Percentiles rank a stretch among this genome's conserved stretches.
Evolutionary conservation across 257 asterid species (phyloP).

Genomic region (Gardenia jasminoides): DNA sequence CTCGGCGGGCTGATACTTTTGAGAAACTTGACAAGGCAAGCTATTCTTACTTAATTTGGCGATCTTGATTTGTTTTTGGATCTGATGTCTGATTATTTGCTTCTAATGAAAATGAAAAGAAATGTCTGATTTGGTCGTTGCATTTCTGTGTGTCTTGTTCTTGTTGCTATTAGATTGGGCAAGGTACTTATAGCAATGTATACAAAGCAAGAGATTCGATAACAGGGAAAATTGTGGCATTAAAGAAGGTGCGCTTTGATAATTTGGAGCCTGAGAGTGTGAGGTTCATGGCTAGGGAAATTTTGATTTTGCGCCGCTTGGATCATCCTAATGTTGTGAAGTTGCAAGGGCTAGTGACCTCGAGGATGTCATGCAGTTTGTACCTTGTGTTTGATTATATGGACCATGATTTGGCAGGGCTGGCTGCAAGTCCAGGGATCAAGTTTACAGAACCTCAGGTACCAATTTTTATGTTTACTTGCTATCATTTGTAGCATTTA

Average conservation of each 20-base stretch:
- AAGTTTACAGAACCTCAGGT: slow-evolving; percentile 86
- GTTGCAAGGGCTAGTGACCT: slow-evolving; percentile 76
- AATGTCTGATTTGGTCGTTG: slow-evolving; percentile 18
- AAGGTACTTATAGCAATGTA: slow-evolving; percentile 85
- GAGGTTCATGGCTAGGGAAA: slow-evolving; percentile 91
- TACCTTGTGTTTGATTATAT: slow-evolving; percentile 77
- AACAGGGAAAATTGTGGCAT: slow-evolving; percentile 65
- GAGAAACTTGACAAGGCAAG: slow-evolving; percentile 80
- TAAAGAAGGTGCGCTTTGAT: slow-evolving; percentile 86
- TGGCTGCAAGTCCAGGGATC: slow-evolving; percentile 71
- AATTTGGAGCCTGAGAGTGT: slow-evolving; percentile 92
- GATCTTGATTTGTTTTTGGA: not conserved
- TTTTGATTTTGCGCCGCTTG: slow-evolving; percentile 75
- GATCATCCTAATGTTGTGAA: slow-evolving; percentile 89
- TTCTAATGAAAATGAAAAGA: slow-evolving; percentile 14
- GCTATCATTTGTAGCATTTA: not conserved
- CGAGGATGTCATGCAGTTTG: slow-evolving; percentile 89
- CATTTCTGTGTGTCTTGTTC: slow-evolving; percentile 18
- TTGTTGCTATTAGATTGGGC: slow-evolving; percentile 63
- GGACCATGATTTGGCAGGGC: slow-evolving; percentile 91
- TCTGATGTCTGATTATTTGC: slow-evolving; percentile 10
- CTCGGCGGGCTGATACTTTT: slow-evolving; percentile 82
- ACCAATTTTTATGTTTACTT: slow-evolving; percentile 17
- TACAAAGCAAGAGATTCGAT: slow-evolving; percentile 79
- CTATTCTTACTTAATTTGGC: slow-evolving; percentile 15